These are phyloP conservation scores for Cryptosporidium sp. DNA, from an alignment of 169 alveolate genomes.

Conservation along the genomic window DNA sequence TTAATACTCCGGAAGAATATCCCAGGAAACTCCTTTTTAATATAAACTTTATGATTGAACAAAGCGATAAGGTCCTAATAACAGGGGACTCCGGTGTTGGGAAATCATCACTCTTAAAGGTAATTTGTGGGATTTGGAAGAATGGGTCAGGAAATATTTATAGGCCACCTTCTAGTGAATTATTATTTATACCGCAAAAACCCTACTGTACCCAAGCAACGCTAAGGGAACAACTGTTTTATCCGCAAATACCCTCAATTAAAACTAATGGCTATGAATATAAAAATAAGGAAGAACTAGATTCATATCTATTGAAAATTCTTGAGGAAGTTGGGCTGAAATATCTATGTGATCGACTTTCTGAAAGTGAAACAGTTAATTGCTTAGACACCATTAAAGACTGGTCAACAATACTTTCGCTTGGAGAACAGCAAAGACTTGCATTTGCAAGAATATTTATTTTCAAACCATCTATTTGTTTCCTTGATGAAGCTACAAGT, in stretches of 20 bases:
- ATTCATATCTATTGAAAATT: neutral
- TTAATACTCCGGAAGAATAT: slow-evolving; percentile 36
- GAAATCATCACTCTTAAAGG: slow-evolving; percentile 69
- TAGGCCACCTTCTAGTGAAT: slow-evolving; percentile 31
- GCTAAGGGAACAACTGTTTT: slow-evolving; percentile 69
- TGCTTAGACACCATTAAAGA: slow-evolving; percentile 60
- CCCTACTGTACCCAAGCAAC: slow-evolving; percentile 73
- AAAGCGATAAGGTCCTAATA: slow-evolving; percentile 62
- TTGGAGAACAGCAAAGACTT: slow-evolving; percentile 81
- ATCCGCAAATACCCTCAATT: slow-evolving; percentile 19
- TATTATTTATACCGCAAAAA: slow-evolving; percentile 70
- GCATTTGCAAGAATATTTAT: slow-evolving; percentile 81
- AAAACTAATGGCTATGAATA: neutral
- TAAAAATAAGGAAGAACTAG: slow-evolving; percentile 25
- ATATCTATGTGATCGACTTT: slow-evolving; percentile 15
- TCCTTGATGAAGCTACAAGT: slow-evolving; percentile 81
- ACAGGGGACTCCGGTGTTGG: slow-evolving; percentile 75
- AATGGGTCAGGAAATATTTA: slow-evolving; percentile 70
- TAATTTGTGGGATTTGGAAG: slow-evolving; percentile 70
- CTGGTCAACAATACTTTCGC: slow-evolving; percentile 77
- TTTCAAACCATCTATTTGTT: slow-evolving; percentile 75
- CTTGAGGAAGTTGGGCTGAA: slow-evolving; percentile 52
- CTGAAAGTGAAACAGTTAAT: slow-evolving; percentile 7
- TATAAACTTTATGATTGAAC: neutral
- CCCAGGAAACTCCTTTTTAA: slow-evolving; percentile 13